Percentiles rank a stretch among this genome's conserved stretches.
Evolutionary conservation across 805 yeast genomes (phyloP).

Genomic region (Lipomyces orientalis): DNA sequence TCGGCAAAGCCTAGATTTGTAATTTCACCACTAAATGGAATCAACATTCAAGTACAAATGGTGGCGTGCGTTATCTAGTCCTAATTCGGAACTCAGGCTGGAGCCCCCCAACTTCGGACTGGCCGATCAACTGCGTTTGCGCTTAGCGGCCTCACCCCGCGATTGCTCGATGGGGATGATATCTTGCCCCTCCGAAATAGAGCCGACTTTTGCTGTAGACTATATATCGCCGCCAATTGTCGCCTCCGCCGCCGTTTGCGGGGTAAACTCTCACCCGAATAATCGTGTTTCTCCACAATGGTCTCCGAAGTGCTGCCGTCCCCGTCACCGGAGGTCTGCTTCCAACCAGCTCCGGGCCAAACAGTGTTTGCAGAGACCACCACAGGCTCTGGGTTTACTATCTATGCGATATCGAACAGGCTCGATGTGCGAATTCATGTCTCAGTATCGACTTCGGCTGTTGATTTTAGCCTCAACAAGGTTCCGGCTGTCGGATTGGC

Average conservation of each 20-base stretch:
- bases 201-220: no score
- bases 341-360: not conserved
- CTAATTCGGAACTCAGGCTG: no score
- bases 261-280: not conserved
- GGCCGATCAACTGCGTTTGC: slow-evolving; percentile 1
- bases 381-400: not conserved
- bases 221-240: no score
- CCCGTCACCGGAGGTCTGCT: not conserved
- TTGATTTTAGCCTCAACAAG: not conserved
- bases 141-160: not conserved
- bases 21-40: no score
- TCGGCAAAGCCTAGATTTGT: no score
- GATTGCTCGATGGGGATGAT: no score
- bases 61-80: no score
- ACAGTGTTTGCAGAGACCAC: not conserved
- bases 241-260: not conserved
- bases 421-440: not conserved
- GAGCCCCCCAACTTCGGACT: no score
- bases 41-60: no score
- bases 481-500: not conserved
- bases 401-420: slow-evolving; percentile 2
- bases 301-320: not conserved
- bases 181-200: no score
- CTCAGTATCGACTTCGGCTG: not conserved
- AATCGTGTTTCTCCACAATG: not conserved